These are phyloP conservation scores for Ceraceosorus bombacis DNA, from an alignment of 1,284 basidiomycete genomes.

Conservation along the genomic window DNA sequence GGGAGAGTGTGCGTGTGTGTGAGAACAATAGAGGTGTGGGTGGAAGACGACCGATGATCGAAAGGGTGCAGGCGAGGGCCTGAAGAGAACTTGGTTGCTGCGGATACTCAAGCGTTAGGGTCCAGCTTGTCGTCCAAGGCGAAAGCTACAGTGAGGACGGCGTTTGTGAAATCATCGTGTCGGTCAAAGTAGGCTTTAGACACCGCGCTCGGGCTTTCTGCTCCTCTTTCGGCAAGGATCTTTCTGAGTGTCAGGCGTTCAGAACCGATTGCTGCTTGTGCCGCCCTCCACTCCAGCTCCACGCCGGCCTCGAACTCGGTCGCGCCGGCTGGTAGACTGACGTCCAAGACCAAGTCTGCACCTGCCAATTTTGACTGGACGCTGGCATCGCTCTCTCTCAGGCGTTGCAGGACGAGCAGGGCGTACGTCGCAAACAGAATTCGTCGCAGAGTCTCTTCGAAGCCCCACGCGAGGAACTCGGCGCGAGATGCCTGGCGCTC, in stretches of 20 bases:
- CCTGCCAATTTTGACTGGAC: constrained; percentile 23
- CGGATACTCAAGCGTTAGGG: not conserved
- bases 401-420: constrained; percentile 35
- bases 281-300: constrained; percentile 25
- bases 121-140: constrained; percentile 22
- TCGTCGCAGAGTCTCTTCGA: constrained; percentile 32
- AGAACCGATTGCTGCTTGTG: constrained; percentile 14
- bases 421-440: constrained; percentile 36
- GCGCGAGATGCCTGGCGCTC: constrained; percentile 1
- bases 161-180: constrained; percentile 36
- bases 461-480: constrained; percentile 18
- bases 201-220: constrained; percentile 1
- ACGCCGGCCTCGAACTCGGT: constrained; percentile 34
- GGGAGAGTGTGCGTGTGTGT: too few species aligned
- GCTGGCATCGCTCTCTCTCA: constrained; percentile 24
- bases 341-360: constrained; percentile 29
- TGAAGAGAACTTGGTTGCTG: too few species aligned
- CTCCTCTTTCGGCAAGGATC: constrained; percentile 20
- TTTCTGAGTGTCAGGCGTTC: constrained; percentile 22
- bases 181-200: constrained; percentile 23
- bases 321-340: constrained; percentile 29
- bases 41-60: too few species aligned
- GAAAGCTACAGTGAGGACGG: constrained; percentile 32
- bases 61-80: too few species aligned
- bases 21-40: too few species aligned